Conservation (phyloP, 257 asterid species). For the Ophiorrhiza pumila region DNA sequence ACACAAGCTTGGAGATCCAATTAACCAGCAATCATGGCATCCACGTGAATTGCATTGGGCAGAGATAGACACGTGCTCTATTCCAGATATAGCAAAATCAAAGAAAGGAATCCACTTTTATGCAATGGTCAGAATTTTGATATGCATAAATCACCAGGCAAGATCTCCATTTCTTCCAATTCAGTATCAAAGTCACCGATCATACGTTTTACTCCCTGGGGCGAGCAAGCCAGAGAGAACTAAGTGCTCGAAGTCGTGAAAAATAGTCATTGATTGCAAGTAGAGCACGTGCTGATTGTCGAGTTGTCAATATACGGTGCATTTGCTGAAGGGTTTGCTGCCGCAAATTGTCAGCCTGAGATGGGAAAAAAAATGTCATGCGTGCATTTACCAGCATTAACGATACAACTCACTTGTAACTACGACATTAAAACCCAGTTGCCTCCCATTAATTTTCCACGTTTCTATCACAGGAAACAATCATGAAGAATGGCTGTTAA, state of each 20-base stretch:
- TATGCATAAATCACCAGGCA: constrained; percentile 4
- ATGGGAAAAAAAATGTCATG: constrained; percentile 5
- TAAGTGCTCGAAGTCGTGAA: constrained; percentile 88
- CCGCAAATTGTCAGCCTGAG: constrained; percentile 88
- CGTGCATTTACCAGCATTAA: not conserved
- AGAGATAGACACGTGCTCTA: not conserved
- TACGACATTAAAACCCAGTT: not conserved
- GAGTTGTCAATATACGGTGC: constrained; percentile 85
- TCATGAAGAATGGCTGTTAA: no score
- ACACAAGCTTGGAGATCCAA: constrained; percentile 7
- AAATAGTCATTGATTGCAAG: constrained; percentile 84
- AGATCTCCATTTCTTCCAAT: constrained; percentile 7
- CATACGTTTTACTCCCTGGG: constrained; percentile 56
- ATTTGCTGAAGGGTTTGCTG: constrained; percentile 90
- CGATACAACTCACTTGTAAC: not conserved
- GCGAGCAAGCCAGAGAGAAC: constrained; percentile 96
- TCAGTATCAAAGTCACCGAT: not conserved
- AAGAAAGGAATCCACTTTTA: constrained; percentile 3
- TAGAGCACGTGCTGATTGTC: constrained; percentile 93
- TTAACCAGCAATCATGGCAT: not conserved
- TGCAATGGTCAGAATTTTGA: constrained; percentile 7
- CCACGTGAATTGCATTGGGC: not conserved
- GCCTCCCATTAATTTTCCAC: no score
- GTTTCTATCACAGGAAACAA: no score
- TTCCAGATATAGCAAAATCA: not conserved